These are phyloP conservation scores for Silybum marianum DNA, from an alignment of 129 eudicot genomes.

Conservation along the genomic window DNA sequence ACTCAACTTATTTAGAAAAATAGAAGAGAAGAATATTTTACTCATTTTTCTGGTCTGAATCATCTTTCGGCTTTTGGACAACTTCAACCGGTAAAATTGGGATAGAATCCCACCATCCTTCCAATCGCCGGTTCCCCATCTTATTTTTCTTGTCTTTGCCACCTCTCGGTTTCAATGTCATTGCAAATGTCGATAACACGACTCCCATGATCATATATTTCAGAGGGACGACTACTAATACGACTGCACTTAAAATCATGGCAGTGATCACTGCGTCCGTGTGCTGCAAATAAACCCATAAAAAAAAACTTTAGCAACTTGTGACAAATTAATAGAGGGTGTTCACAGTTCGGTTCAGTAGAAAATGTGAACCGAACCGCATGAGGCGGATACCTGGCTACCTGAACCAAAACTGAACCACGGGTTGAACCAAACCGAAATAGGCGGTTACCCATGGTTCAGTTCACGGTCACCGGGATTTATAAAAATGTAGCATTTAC, in stretches of 20 bases:
- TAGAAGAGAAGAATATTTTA: constrained; percentile 13
- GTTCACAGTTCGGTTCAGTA: no score
- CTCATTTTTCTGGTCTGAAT: constrained; percentile 25
- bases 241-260: constrained; percentile 39
- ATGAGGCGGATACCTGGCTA: no score
- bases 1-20: not conserved
- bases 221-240: constrained; percentile 62
- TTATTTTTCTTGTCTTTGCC: constrained; percentile 34
- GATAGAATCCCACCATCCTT: constrained; percentile 96
- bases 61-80: constrained; percentile 29
- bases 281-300: constrained; percentile 50
- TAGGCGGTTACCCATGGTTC: no score
- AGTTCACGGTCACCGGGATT: no score
- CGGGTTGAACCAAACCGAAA: no score
- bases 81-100: constrained; percentile 71
- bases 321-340: not conserved
- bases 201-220: constrained; percentile 58
- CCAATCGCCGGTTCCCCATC: constrained; percentile 59
- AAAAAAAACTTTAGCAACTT: not conserved
- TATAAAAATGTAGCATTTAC: no score
- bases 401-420: no score
- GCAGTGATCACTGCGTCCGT: constrained; percentile 54
- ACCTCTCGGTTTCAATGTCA: constrained; percentile 45
- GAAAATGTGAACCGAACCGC: no score
- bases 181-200: constrained; percentile 35